A percentile compares a stretch with the other conserved stretches of the same genome.
Conservation (phyloP, 805 yeast species). For the Candida ulmi region DNA sequence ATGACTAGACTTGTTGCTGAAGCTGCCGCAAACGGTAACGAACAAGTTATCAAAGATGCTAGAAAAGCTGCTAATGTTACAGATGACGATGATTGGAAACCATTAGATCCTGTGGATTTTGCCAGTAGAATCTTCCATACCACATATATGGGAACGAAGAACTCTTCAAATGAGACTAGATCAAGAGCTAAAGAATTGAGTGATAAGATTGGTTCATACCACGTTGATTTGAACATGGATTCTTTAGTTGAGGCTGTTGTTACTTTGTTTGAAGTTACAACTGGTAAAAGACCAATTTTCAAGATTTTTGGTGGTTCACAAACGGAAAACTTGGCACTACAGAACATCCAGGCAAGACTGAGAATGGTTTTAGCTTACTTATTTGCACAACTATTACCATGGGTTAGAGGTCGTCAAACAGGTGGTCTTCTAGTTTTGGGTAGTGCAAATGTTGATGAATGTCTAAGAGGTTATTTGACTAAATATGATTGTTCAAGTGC, state of each 20-base stretch:
- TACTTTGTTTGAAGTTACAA: constrained; percentile 75
- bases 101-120: constrained; percentile 69
- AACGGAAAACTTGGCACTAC: constrained; percentile 89
- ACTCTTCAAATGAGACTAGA: constrained; percentile 87
- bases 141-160: constrained; percentile 92
- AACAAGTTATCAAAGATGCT: constrained; percentile 74
- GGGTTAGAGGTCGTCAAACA: constrained; percentile 72
- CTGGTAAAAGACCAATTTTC: constrained; percentile 85
- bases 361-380: constrained; percentile 93
- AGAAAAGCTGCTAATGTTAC: constrained; percentile 54
- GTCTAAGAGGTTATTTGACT: constrained; percentile 90
- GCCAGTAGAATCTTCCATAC: constrained; percentile 79
- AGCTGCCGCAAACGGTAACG: constrained; percentile 63
- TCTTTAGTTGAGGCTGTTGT: constrained; percentile 68
- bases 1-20: constrained; percentile 85
- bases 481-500: constrained; percentile 98
- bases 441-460: constrained; percentile 96
- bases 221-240: constrained; percentile 91
- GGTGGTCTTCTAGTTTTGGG: constrained; percentile 87
- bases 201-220: constrained; percentile 75
- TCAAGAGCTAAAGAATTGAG: constrained; percentile 75
- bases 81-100: constrained; percentile 50
- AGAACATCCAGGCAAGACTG: constrained; percentile 92
- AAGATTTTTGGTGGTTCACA: constrained; percentile 91
- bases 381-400: constrained; percentile 91